These are phyloP conservation scores for Tricholoma furcatifolium DNA, from an alignment of 768 basidiomycete genomes.

Conservation along the genomic window DNA sequence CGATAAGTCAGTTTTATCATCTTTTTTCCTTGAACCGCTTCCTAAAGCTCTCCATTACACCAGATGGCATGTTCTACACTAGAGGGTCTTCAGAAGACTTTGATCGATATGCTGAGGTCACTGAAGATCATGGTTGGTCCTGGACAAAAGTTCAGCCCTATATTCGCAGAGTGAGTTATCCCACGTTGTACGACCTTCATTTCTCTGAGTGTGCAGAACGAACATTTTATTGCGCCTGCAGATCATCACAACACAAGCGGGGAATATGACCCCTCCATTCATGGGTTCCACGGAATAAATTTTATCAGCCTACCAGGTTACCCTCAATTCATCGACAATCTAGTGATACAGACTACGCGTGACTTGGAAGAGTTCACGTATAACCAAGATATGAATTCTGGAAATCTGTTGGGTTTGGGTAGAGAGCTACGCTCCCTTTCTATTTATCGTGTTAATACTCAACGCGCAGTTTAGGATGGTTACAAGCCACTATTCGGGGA, in stretches of 20 bases:
- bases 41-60: neutral
- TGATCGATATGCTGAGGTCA: conserved; percentile 26
- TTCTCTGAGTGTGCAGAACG: conserved; percentile 24
- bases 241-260: conserved; percentile 32
- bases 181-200: neutral
- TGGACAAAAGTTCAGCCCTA: conserved; percentile 28
- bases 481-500: conserved; percentile 22
- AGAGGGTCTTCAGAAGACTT: conserved; percentile 31
- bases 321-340: conserved; percentile 23
- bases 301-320: conserved; percentile 29
- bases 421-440: neutral
- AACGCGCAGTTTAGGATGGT: conserved; percentile 21
- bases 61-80: conserved; percentile 31
- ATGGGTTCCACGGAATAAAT: conserved; percentile 28
- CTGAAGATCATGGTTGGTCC: conserved; percentile 31
- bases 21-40: neutral
- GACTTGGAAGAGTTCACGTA: conserved; percentile 27
- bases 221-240: conserved; percentile 28
- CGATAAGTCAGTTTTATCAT: conserved; percentile 21
- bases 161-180: conserved; percentile 20
- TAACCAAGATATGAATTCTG: conserved; percentile 24
- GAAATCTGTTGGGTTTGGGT: conserved; percentile 26
- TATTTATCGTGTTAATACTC: neutral
- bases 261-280: conserved; percentile 29
- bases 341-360: conserved; percentile 27